Conservation (phyloP, 129 eudicot genomes). For the Lonicera japonica region DNA sequence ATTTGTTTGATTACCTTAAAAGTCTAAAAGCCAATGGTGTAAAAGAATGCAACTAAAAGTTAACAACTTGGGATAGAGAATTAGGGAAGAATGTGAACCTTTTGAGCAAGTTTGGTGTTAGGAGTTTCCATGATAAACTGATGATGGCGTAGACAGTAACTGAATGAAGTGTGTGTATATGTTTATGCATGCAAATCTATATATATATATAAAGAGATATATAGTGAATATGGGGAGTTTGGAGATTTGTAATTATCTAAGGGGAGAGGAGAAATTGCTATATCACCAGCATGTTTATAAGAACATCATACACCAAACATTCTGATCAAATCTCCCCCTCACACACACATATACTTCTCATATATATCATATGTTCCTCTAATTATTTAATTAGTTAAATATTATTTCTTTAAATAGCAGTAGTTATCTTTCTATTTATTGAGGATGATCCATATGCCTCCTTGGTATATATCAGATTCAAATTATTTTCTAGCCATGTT, state of each 20-base stretch:
- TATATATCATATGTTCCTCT: neutral
- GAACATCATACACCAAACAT: constrained; percentile 59
- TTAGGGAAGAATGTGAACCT: constrained; percentile 25
- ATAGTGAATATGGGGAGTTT: neutral
- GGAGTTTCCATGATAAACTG: constrained; percentile 50
- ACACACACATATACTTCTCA: neutral
- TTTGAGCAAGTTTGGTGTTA: constrained; percentile 45
- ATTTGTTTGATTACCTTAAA: too few relatives aligned
- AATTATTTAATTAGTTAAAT: too few relatives aligned
- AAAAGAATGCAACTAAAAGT: too few relatives aligned
- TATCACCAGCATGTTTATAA: constrained; percentile 51
- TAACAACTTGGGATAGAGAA: neutral
- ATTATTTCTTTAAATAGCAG: neutral
- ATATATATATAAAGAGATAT: constrained; percentile 2
- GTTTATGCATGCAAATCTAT: too few relatives aligned
- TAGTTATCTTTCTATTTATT: too few relatives aligned
- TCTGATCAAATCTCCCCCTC: constrained; percentile 80
- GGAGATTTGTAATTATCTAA: constrained; percentile 1
- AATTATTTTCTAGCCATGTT: too few relatives aligned
- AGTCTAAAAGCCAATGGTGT: too few relatives aligned
- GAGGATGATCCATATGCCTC: neutral
- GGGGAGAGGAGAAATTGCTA: constrained; percentile 28
- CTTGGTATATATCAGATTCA: neutral
- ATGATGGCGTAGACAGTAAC: constrained; percentile 1
- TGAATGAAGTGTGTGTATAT: constrained; percentile 25